Evolutionary conservation across 1,284 basidiomycete species (phyloP).

Genomic region (Boletellus dicymbophilus): DNA sequence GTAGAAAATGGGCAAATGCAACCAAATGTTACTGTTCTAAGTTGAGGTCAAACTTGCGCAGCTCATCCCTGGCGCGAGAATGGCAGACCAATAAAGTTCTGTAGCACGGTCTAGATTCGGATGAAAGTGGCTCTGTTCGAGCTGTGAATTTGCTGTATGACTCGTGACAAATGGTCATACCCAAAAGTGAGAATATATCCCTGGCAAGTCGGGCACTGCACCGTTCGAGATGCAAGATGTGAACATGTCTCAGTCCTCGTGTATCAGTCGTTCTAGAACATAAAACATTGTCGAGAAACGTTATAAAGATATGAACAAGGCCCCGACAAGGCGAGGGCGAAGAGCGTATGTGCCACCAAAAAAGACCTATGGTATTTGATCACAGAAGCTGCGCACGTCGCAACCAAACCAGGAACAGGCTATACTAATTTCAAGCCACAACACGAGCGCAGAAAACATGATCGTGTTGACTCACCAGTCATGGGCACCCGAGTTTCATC

Average conservation of each 20-base stretch:
- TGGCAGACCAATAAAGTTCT: background rate
- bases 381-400: constrained; percentile 5
- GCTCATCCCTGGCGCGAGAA: constrained; percentile 1
- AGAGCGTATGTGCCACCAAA: constrained; percentile 13
- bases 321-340: constrained; percentile 6
- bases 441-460: background rate
- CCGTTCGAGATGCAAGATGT: constrained; percentile 10
- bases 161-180: background rate
- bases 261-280: constrained; percentile 10
- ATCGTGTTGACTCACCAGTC: too few species aligned
- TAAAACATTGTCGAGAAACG: constrained; percentile 4
- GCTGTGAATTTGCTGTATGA: too few species aligned
- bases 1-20: background rate
- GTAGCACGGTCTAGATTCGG: constrained; percentile 1
- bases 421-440: background rate
- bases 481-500: background rate
- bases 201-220: constrained; percentile 11
- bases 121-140: constrained; percentile 8
- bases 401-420: constrained; percentile 1
- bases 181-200: constrained; percentile 5
- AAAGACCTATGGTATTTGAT: constrained; percentile 6
- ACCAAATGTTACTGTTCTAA: background rate
- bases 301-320: constrained; percentile 1
- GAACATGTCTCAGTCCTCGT: constrained; percentile 13
- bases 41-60: background rate